A percentile compares a stretch with the other conserved stretches of the same genome.
Conservation (phyloP, 1,284 basidiomycete genomes). For the Golubevia pallescens region DNA sequence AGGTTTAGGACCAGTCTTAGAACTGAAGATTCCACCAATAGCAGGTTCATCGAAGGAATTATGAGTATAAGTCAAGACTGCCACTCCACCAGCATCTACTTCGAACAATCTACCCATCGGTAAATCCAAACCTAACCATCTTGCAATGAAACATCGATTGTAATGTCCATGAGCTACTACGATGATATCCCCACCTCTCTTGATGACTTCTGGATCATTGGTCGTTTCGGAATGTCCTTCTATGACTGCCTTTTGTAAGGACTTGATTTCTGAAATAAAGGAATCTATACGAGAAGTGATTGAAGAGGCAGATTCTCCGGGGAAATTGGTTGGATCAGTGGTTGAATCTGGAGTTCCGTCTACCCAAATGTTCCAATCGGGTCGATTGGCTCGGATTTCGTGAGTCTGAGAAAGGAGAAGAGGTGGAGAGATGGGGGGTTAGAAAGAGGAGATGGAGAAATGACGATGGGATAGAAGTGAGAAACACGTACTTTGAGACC, state of each 20-base stretch:
- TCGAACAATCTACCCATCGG: conserved; percentile 44
- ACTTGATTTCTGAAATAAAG: conserved; percentile 44
- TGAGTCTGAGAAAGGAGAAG: conserved; percentile 21
- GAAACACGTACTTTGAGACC: conserved; percentile 26
- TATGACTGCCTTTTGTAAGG: conserved; percentile 31
- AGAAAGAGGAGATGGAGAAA: no score
- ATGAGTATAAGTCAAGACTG: conserved; percentile 55
- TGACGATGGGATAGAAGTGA: not conserved
- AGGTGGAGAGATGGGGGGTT: no score
- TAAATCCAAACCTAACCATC: conserved; percentile 50
- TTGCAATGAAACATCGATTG: conserved; percentile 50
- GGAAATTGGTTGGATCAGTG: conserved; percentile 26
- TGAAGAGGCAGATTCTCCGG: conserved; percentile 49
- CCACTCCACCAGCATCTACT: conserved; percentile 57
- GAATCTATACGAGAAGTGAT: conserved; percentile 49
- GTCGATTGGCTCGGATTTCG: conserved; percentile 35
- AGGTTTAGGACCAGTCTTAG: conserved; percentile 35
- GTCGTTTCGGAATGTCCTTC: conserved; percentile 21
- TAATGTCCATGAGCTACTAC: conserved; percentile 60
- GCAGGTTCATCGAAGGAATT: conserved; percentile 52
- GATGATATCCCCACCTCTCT: conserved; percentile 43
- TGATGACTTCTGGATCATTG: conserved; percentile 24
- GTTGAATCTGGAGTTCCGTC: conserved; percentile 54
- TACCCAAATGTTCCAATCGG: conserved; percentile 57
- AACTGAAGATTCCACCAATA: conserved; percentile 51